Base-by-base conservation (phyloP, 2,329 filamentous ascomycete species). In the Teratosphaeria pseudoeucalypti region DNA sequence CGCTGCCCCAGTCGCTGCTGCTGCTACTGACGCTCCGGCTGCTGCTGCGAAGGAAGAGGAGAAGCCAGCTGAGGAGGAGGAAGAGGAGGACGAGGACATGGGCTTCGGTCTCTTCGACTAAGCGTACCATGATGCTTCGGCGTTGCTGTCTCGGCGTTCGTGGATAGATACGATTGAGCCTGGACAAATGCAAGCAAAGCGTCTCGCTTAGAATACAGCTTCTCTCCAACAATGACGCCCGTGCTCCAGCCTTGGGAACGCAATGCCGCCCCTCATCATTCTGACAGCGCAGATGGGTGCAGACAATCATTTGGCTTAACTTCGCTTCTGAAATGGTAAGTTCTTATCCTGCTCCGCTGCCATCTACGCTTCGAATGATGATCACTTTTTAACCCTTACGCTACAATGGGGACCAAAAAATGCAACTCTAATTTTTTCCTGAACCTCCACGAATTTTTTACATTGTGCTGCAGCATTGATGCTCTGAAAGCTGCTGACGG, bases 381-480 rank as follows among this genome's bases (percentile, higher is more conserved):
- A 85, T 74, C 75, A 63, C 73, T 85, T 85, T 86, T 86, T 85
- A 86, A 85, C 83, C 77, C 83, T 78, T 78, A 85, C 74, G 70
- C 74, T 71, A 72, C 72, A 56, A 74, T 85, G 83, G 83, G 76
- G 82, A 84, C 80, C 78, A 79, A 80, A 76, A 77, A 54, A 80
- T 84, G 83, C 82, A 83, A 81, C 78, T 86, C 82, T 86, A 85
- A 85, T 86, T 86, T 86, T 85, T 86, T 85, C 74, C 81, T 85
- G 83, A 86, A n/a, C 53, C 47, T 14, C 34, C 47, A 26, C 23
- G 19, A 34, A 47, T 47, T 3, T 23, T 14, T 10, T 52, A 23
- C 43, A 23, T 12, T n/a, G 37, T 14, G 12, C 12, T 43, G 19
- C 5, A n/a, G 6, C n/a, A 6, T 49, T 6, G 16, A n/a, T 49